Conservation (phyloP, 2,329 filamentous ascomycete species). For the Aphanoascus verrucosus region DNA sequence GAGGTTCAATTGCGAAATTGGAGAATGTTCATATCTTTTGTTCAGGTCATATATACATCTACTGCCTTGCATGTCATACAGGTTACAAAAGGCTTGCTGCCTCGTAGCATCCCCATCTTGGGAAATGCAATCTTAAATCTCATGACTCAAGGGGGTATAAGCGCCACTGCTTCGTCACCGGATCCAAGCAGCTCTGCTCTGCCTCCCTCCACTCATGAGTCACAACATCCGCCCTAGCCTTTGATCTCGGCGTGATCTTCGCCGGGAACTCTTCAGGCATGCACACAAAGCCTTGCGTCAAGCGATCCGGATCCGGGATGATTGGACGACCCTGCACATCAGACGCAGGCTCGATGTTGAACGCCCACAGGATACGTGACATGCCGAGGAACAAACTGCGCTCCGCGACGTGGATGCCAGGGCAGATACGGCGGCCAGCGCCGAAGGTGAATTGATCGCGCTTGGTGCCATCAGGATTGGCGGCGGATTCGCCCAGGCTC, state of each 20-base stretch:
- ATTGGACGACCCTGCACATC: constrained; percentile 13
- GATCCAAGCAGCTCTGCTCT: constrained; percentile 4
- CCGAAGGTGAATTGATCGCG: constrained; percentile 36
- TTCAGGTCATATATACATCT: too few species aligned
- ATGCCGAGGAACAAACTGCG: constrained; percentile 41
- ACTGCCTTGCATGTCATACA: too few species aligned
- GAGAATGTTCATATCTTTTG: too few species aligned
- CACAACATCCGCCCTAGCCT: constrained; percentile 7
- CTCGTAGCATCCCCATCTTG: too few species aligned
- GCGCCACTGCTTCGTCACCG: constrained; percentile 10
- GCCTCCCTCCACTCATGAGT: constrained; percentile 1
- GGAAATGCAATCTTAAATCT: too few species aligned
- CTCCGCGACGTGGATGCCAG: constrained; percentile 42
- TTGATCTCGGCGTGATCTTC: constrained; percentile 9
- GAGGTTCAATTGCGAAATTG: too few species aligned
- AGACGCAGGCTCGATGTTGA: constrained; percentile 15
- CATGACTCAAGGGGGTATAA: background rate
- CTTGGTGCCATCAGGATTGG: constrained; percentile 18
- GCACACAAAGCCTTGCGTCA: constrained; percentile 9
- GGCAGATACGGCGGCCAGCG: constrained; percentile 20
- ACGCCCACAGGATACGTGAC: constrained; percentile 44
- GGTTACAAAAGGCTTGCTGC: too few species aligned
- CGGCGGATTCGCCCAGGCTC: constrained; percentile 28
- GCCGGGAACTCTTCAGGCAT: constrained; percentile 12
- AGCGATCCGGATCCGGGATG: constrained; percentile 12